Base-by-base conservation (phyloP, 2,329 filamentous ascomycete species). In the Aspergillus viridinutans region DNA sequence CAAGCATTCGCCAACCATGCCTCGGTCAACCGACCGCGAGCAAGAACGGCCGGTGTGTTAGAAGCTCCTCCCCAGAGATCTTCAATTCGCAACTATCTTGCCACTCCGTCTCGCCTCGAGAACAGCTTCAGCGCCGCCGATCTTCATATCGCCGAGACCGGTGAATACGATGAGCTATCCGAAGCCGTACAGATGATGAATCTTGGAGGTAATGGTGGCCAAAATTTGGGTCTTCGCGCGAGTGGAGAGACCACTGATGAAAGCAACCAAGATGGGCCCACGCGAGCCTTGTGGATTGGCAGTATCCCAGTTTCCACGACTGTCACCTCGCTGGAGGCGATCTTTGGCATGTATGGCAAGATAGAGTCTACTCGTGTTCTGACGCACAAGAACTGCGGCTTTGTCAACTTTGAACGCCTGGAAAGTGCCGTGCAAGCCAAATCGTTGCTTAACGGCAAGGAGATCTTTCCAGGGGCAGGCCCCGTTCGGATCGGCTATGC, bases 331-430 rank as follows among this genome's bases (percentile, higher is more conserved):
- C 78, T 99, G 59, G 91, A 91, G 56, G 92, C 95, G 63, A 96
- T 97, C 78, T 99, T 99, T 78, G 90, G 90, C 73, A 84, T 87
- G n/a, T 96, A 94, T 64, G 94, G 94, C 9, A 84, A 89, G 3
- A 96, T 99, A 61, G 83, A 94, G 63, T 97, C 93, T 3, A 93
- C 91, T 28, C 85, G 94, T 62, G 94, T 99, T 4, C 81, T 99
- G 60, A 97, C 94, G 0, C 92, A 99, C 80, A 99, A 99, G 82
- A 97, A 96, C 76, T 99, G 94, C 72, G 94, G 93, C 3, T 99
- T 99, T 67, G 93, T 99, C 71, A 99, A 99, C 75, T 99, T 96
- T 69, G 92, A 97, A 75, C 88, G 85, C 58, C 78, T 94, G 29
- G 92, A 97, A 63, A 96, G 91, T 71, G 94, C 94, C 55, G 87